Base-by-base conservation (phyloP, 2,329 filamentous ascomycete genomes). In the Paramyrothecium roridum region DNA sequence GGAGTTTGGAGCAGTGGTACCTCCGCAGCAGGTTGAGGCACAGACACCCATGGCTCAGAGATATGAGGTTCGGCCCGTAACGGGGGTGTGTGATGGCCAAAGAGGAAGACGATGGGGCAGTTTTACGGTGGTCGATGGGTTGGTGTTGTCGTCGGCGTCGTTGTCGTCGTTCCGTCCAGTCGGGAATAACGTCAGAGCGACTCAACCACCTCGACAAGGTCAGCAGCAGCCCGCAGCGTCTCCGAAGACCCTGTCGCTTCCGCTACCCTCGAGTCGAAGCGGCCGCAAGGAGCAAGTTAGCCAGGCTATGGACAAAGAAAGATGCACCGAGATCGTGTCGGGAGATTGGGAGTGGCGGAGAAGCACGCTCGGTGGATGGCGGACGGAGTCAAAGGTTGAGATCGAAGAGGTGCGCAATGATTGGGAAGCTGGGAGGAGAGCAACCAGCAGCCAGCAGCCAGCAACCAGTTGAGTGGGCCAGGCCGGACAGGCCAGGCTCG, bases 11-110 rank as follows among this genome's bases (percentile, higher is more conserved):
- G 37, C 34, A 49, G 52, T 48, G 26, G 26, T 60, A 75, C 74
- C 73, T 69, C 80, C 81, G 72, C 83, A 87, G 76, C 84, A 87
- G 52, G 71, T 64, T 62, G 81, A 84, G 61, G 81, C 84, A 72
- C 78, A 80, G 73, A 81, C 82, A 75, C 78, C 84, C 85, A 88
- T 88, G 73, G 75, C 67, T 64, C 56, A 53, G 57, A 60, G 7
- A 20, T 45, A 7, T n/a, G 4, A 17, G 40, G 40, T 17, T 45
- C 40, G 40, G 16, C 40, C 16, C 40, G 40, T 30, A 30, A 30
- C 26, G 26, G 6, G 10, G 10, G 26, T 6, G 26, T 30, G 26
- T 30, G 26, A 30, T 30, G 37, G 37, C 37, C 7, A 43, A 43
- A 13, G 37, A 6, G n/a, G 37, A 13, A 17, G 37, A 16, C 37